Evolutionary conservation across 176 grass and related monocot genomes (phyloP), one percentile per base, ranked within the genome.

Genomic region (Luzula sylvatica): DNA sequence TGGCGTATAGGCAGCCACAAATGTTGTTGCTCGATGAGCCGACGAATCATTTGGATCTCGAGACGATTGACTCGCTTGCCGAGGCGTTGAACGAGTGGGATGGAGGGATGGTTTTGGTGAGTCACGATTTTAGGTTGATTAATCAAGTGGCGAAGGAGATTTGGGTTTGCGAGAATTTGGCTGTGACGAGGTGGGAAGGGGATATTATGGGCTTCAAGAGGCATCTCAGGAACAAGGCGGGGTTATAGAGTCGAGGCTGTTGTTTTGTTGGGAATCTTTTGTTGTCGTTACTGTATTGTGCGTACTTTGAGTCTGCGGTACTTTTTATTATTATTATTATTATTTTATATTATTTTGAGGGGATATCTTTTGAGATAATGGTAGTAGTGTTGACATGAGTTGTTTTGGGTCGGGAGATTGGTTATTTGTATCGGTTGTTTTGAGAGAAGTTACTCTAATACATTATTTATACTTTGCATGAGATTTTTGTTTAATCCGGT

Each of bases 171-270:
- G 83, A 95, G 66, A 88, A 88, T 15, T 79, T 78, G 76, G 69
- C 78, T 1, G 89, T 87, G 38, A 95, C 83, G 0, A 55, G 73
- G 42, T 95, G 89, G 89, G 79, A 72, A 41, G 80, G 89, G 30
- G 89, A 70, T 63, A 95, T 95, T 56, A 95, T 95, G 89, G 76
- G 53, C 13, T 95, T 95, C 52, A 88, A 95, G 80, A 56, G 80
- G 55, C 83, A 95, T 61, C 54, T 85, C 11, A 88, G 75, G 83
- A 84, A 28, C 57, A 88, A 81, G 61, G 73, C 89, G 7, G 83
- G 83, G 8, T 58, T 87, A 15, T 60, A 47, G 5, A 72, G 76
- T 26, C 82, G 39, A 67, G 44, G 63, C 41, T n/a, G n/a, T n/a
- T n/a, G n/a, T 50, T 52, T 50, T 17, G 45, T 19, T 50, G 8